Evolutionary conservation across 768 basidiomycete genomes (phyloP).

Genomic region (Collybia sp.): DNA sequence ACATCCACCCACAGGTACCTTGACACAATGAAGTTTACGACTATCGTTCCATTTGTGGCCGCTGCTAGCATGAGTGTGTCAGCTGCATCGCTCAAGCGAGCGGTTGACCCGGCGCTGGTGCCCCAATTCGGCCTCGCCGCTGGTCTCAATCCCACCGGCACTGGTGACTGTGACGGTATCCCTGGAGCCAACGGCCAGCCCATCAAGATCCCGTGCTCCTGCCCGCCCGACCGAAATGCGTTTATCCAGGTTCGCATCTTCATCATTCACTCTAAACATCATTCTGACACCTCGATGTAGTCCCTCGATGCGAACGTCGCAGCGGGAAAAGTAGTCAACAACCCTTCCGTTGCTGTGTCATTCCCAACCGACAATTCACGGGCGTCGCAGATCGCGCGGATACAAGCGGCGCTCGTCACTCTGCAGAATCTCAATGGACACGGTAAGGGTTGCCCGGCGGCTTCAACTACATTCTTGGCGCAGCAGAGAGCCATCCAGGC

Average conservation of each 20-base stretch:
- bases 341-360: conserved; percentile 49
- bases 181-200: conserved; percentile 47
- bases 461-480: conserved; percentile 55
- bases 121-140: conserved; percentile 53
- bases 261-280: background rate
- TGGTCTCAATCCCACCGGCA: conserved; percentile 61
- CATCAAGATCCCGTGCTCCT: conserved; percentile 62
- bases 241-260: conserved; percentile 41
- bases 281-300: conserved; percentile 9
- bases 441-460: conserved; percentile 64
- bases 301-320: conserved; percentile 23
- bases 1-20: no score
- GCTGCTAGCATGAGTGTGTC: background rate
- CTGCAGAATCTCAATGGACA: conserved; percentile 72
- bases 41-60: no score
- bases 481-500: conserved; percentile 32
- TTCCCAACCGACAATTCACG: conserved; percentile 62
- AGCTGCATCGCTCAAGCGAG: conserved; percentile 6
- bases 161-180: conserved; percentile 68
- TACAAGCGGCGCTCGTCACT: conserved; percentile 57
- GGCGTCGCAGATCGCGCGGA: conserved; percentile 47
- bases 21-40: no score
- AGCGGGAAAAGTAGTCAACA: conserved; percentile 56
- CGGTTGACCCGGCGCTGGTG: conserved; percentile 48
- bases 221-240: conserved; percentile 50